These are phyloP conservation scores for Tephrocybe sp. DNA, from an alignment of 768 basidiomycete genomes.

Conservation along the genomic window DNA sequence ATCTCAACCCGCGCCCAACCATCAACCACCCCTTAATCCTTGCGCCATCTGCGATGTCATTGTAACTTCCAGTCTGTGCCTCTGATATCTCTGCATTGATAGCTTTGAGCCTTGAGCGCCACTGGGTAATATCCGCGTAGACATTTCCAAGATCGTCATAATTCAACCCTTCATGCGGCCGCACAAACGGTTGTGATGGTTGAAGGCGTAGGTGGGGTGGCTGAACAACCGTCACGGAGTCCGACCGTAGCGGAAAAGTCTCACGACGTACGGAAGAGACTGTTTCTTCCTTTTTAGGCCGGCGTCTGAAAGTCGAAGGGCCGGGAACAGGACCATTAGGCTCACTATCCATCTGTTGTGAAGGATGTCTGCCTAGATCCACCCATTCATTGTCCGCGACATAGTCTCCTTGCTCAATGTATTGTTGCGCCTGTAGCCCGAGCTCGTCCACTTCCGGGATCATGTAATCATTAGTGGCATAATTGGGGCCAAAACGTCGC, in stretches of 20 bases:
- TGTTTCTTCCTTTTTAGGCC: conserved; percentile 36
- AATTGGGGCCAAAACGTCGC: conserved; percentile 55
- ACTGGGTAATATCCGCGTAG: conserved; percentile 68
- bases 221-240: conserved; percentile 43
- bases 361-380: conserved; percentile 49
- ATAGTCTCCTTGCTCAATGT: conserved; percentile 22
- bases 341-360: conserved; percentile 38
- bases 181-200: conserved; percentile 67
- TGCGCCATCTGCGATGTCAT: conserved; percentile 70
- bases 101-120: conserved; percentile 67
- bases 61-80: conserved; percentile 64
- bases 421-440: conserved; percentile 26
- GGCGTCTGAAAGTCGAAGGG: conserved; percentile 35
- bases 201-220: conserved; percentile 72
- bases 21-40: conserved; percentile 78
- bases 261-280: conserved; percentile 46
- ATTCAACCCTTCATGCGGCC: conserved; percentile 70
- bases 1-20: conserved; percentile 66
- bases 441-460: conserved; percentile 39
- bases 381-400: conserved; percentile 56
- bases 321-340: conserved; percentile 37
- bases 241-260: conserved; percentile 60
- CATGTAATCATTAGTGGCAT: conserved; percentile 32
- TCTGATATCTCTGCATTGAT: conserved; percentile 77
- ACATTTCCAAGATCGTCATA: conserved; percentile 65